phyloP scores from a whole-genome alignment of 2,329 filamentous ascomycete species.

The Aspergillus calidoustus region DNA sequence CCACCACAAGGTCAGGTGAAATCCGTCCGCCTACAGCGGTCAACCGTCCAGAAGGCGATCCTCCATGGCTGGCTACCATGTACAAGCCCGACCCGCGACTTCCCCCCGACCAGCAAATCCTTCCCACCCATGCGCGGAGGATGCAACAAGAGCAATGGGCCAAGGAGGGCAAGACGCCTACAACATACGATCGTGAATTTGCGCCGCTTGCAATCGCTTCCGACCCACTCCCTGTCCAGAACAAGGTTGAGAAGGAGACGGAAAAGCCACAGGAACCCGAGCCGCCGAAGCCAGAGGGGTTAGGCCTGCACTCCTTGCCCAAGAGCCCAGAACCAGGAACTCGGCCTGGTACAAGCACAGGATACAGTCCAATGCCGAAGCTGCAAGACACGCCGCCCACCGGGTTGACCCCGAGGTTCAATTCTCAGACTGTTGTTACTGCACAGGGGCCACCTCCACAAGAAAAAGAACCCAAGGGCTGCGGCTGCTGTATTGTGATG shows the following conservation, averaged over 20 bases:
- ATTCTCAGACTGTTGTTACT: slow-evolving; percentile 51
- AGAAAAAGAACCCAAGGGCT: slow-evolving; percentile 54
- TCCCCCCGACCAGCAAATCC: slow-evolving; percentile 91
- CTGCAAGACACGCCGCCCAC: slow-evolving; percentile 45
- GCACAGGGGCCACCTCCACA: slow-evolving; percentile 55
- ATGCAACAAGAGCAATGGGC: slow-evolving; percentile 96
- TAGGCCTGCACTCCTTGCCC: slow-evolving; percentile 28
- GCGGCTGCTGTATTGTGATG: slow-evolving; percentile 77
- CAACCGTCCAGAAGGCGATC: slow-evolving; percentile 86
- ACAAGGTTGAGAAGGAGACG: slow-evolving; percentile 22
- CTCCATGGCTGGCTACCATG: slow-evolving; percentile 91
- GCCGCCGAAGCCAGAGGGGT: slow-evolving; percentile 20
- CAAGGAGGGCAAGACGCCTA: slow-evolving; percentile 84
- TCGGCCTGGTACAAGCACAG: slow-evolving; percentile 49
- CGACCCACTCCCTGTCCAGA: slow-evolving; percentile 32
- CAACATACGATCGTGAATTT: slow-evolving; percentile 85
- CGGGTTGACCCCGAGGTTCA: slow-evolving; percentile 44
- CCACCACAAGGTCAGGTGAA: slow-evolving; percentile 66
- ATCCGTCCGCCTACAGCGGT: slow-evolving; percentile 57
- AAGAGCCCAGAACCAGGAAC: slow-evolving; percentile 39
- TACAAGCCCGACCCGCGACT: slow-evolving; percentile 95
- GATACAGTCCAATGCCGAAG: slow-evolving; percentile 56
- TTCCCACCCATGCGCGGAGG: slow-evolving; percentile 89
- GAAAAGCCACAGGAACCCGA: slow-evolving; percentile 13
- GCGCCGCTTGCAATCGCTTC: slow-evolving; percentile 67